Percentiles rank a stretch among this genome's conserved stretches.
Conservation (phyloP, 768 basidiomycete genomes). For the Arthromyces matolae region DNA sequence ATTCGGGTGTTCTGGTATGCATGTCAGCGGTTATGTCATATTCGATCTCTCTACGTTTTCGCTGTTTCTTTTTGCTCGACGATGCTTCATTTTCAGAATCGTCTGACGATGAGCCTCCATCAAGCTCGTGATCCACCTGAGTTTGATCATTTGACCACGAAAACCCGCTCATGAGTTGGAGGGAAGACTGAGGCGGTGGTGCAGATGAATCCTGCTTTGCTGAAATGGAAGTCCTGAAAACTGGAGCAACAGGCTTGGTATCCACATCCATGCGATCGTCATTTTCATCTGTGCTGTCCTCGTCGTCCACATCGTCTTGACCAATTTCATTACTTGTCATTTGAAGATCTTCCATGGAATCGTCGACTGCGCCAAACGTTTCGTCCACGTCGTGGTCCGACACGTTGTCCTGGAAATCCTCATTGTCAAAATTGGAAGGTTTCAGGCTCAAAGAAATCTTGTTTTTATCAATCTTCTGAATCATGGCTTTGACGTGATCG, state of each 20-base stretch:
- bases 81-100: slow-evolving; percentile 46
- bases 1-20: slow-evolving; percentile 82
- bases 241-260: slow-evolving; percentile 29
- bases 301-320: too few species aligned
- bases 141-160: slow-evolving; percentile 57
- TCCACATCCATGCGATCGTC: slow-evolving; percentile 45
- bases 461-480: slow-evolving; percentile 69
- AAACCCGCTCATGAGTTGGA: slow-evolving; percentile 61
- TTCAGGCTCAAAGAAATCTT: slow-evolving; percentile 87
- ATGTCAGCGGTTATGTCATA: slow-evolving; percentile 84
- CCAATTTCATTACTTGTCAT: too few species aligned
- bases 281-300: slow-evolving; percentile 22
- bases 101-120: slow-evolving; percentile 40
- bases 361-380: slow-evolving; percentile 28
- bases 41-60: slow-evolving; percentile 68
- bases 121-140: slow-evolving; percentile 36
- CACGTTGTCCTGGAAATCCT: slow-evolving; percentile 48
- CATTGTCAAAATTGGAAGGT: slow-evolving; percentile 77
- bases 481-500: slow-evolving; percentile 77
- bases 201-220: slow-evolving; percentile 6
- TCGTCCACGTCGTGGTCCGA: slow-evolving; percentile 28
- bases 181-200: slow-evolving; percentile 28
- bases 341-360: not conserved
- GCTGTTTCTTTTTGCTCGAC: slow-evolving; percentile 59
- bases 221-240: slow-evolving; percentile 14